phyloP scores from a whole-genome alignment of 176 grass and related monocot species.

The Phoenix roebelenii region DNA sequence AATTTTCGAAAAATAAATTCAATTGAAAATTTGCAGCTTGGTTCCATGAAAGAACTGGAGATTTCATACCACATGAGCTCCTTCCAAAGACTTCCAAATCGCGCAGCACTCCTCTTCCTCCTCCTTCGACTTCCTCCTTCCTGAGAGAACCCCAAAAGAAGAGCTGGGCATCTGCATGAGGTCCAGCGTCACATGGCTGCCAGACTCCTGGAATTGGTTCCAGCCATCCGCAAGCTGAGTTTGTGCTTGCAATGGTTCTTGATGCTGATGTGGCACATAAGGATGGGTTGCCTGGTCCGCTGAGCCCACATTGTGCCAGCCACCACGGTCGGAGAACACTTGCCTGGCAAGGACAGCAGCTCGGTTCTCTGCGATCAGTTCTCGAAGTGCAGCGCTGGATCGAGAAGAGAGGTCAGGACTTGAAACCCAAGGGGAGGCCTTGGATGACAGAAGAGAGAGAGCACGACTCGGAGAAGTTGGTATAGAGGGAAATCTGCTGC shows the following conservation, averaged over 20 bases:
- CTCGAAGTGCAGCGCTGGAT: conserved; percentile 63
- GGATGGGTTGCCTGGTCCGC: not conserved
- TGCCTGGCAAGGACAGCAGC: conserved; percentile 52
- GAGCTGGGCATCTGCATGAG: conserved; percentile 54
- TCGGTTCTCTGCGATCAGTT: conserved; percentile 88
- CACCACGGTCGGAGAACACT: conserved; percentile 31
- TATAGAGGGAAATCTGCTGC: conserved; percentile 23
- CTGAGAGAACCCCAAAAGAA: conserved; percentile 21
- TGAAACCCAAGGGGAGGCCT: conserved; percentile 32
- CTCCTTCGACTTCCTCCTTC: conserved; percentile 19
- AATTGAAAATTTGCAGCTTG: too few relatives aligned
- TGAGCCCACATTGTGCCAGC: not conserved
- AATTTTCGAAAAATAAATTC: too few relatives aligned
- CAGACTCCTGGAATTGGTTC: conserved; percentile 6
- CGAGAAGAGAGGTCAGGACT: conserved; percentile 35
- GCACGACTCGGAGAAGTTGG: conserved; percentile 35
- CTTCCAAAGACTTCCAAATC: conserved; percentile 46
- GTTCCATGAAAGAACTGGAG: too few relatives aligned
- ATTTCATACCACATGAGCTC: conserved; percentile 38
- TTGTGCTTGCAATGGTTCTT: not conserved
- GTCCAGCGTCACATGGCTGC: conserved; percentile 56
- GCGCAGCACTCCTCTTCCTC: conserved; percentile 44
- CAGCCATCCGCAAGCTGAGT: conserved; percentile 3
- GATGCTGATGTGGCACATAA: conserved; percentile 18
- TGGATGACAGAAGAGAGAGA: conserved; percentile 90